These are phyloP conservation scores for Crithidia mellificae DNA, from an alignment of 208 protist species.

Conservation along the genomic window DNA sequence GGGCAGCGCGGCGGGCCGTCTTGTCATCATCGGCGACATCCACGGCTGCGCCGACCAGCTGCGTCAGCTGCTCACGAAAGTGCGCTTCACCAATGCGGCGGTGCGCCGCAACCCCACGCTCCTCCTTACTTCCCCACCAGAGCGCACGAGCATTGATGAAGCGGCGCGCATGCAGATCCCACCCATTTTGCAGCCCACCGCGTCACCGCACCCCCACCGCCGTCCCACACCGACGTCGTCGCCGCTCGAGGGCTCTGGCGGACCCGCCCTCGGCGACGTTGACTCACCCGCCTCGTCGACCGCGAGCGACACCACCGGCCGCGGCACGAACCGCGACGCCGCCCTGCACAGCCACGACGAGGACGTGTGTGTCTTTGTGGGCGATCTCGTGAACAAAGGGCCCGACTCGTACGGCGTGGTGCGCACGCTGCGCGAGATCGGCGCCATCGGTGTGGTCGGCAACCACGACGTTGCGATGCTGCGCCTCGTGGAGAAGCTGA, in stretches of 20 bases:
- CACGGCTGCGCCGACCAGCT: constrained; percentile 74
- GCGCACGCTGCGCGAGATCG: constrained; percentile 46
- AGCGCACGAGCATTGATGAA: neutral
- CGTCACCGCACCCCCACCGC: neutral
- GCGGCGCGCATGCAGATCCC: constrained; percentile 1
- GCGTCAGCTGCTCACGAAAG: constrained; percentile 44
- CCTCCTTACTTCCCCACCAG: constrained; percentile 10
- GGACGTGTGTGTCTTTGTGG: constrained; percentile 71
- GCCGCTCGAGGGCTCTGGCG: neutral
- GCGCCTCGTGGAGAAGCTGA: constrained; percentile 39
- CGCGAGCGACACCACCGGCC: constrained; percentile 1
- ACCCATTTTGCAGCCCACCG: neutral
- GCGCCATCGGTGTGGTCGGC: constrained; percentile 66
- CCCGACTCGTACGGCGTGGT: constrained; percentile 73
- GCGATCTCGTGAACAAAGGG: constrained; percentile 87
- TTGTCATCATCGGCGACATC: constrained; percentile 78
- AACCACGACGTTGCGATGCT: constrained; percentile 83
- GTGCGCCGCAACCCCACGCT: constrained; percentile 19
- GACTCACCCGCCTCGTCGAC: constrained; percentile 8
- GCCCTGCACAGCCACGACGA: constrained; percentile 6
- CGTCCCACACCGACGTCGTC: constrained; percentile 5
- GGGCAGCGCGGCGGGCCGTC: constrained; percentile 34
- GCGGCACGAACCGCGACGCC: neutral
- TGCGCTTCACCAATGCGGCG: constrained; percentile 43
- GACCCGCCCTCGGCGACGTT: constrained; percentile 1